Evolutionary conservation across 495 filamentous ascomycete genomes (phyloP).

Genomic region (Chaetomium tenue): DNA sequence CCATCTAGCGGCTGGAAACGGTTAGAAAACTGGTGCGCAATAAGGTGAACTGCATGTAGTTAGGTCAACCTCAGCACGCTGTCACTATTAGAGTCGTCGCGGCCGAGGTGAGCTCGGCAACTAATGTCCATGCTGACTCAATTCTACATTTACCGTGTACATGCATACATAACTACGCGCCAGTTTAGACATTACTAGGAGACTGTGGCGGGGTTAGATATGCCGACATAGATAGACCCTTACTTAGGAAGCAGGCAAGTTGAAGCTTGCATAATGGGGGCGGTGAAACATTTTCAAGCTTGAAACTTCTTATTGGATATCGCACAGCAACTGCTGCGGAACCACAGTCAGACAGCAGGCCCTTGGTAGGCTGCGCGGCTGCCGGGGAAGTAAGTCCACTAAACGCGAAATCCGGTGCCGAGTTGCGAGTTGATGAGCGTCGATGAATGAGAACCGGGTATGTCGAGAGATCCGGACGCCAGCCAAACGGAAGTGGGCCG

Average conservation of each 20-base stretch:
- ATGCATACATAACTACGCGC: too few relatives aligned
- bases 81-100: not conserved
- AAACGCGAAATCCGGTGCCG: not conserved
- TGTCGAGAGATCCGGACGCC: not conserved
- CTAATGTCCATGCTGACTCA: not conserved
- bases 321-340: not conserved
- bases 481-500: slow-evolving; percentile 20
- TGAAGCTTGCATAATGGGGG: not conserved
- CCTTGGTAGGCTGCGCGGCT: not conserved
- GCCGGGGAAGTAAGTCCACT: not conserved
- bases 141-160: not conserved
- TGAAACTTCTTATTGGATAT: not conserved
- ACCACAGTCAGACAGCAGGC: not conserved
- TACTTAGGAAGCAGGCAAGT: not conserved
- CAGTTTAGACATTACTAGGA: not conserved
- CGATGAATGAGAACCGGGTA: not conserved
- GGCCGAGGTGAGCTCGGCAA: not conserved
- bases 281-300: not conserved
- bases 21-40: not conserved
- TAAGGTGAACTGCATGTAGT: not conserved
- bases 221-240: not conserved
- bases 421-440: not conserved
- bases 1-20: not conserved
- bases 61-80: not conserved
- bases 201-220: not conserved